phyloP scores from a whole-genome alignment of 768 basidiomycete species.

The Candolleomyces aberdarensis region DNA sequence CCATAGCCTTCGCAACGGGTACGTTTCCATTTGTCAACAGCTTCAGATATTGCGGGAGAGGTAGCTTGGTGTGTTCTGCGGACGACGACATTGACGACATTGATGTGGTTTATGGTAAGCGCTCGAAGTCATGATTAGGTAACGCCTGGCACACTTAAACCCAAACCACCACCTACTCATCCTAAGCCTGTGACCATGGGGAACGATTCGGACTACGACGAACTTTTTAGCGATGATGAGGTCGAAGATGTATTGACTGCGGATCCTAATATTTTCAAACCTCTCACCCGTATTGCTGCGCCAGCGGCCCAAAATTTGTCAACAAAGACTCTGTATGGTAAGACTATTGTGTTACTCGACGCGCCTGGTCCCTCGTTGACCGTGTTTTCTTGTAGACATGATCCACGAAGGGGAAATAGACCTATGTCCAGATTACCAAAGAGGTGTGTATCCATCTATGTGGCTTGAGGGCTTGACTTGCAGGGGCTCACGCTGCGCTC shows the following conservation, averaged over 20 bases:
- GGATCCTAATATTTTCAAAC: conserved; percentile 39
- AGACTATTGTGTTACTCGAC: neutral
- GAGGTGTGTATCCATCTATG: conserved; percentile 2
- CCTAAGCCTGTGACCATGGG: neutral
- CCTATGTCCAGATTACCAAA: conserved; percentile 45
- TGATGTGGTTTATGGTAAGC: neutral
- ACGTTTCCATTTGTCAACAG: conserved; percentile 56
- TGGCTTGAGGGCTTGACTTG: neutral
- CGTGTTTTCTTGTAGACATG: conserved; percentile 33
- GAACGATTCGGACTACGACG: neutral
- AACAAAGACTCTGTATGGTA: conserved; percentile 46
- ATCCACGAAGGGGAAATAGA: conserved; percentile 73
- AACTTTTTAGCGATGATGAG: conserved; percentile 3
- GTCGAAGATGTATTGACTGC: conserved; percentile 49
- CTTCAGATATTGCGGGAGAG: conserved; percentile 67
- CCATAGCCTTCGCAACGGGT: conserved; percentile 64
- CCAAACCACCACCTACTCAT: neutral
- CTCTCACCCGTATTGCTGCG: conserved; percentile 37
- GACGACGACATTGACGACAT: conserved; percentile 9
- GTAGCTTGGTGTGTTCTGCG: conserved; percentile 41
- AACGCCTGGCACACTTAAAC: neutral
- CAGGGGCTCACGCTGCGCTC: neutral
- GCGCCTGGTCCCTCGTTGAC: neutral
- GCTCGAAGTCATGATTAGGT: neutral
- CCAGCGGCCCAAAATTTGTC: conserved; percentile 39